These are phyloP conservation scores for Zygosaccharomyces bisporus DNA, from an alignment of 805 yeast species.

Conservation along the genomic window DNA sequence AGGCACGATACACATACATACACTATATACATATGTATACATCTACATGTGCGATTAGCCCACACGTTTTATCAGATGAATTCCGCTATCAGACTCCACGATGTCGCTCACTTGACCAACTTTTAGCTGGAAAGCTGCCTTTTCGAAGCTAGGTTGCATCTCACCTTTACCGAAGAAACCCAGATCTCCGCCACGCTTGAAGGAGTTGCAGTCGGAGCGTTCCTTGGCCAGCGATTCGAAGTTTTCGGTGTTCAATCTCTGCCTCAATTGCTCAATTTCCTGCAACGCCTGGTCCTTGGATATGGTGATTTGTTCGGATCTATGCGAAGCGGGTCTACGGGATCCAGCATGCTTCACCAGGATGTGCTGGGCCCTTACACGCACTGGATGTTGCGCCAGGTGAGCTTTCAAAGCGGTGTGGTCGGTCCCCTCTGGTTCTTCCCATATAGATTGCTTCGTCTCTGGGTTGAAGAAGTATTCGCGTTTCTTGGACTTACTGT, in stretches of 20 bases:
- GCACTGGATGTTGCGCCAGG: slow-evolving; percentile 53
- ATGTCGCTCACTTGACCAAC: slow-evolving; percentile 81
- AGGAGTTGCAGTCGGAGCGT: slow-evolving; percentile 87
- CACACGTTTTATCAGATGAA: slow-evolving; percentile 82
- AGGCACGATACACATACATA: neutral
- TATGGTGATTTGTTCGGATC: slow-evolving; percentile 67
- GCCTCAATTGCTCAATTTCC: slow-evolving; percentile 54
- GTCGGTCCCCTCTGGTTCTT: slow-evolving; percentile 83
- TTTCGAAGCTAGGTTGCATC: slow-evolving; percentile 94
- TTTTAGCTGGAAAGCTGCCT: slow-evolving; percentile 74
- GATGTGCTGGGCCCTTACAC: slow-evolving; percentile 77
- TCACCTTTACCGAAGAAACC: slow-evolving; percentile 86
- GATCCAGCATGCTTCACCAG: slow-evolving; percentile 78
- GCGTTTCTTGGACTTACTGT: slow-evolving; percentile 74
- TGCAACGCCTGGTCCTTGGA: slow-evolving; percentile 79
- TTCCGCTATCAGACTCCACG: slow-evolving; percentile 87
- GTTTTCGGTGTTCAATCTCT: slow-evolving; percentile 46
- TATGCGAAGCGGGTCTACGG: slow-evolving; percentile 92
- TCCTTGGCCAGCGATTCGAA: slow-evolving; percentile 72
- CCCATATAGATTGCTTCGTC: slow-evolving; percentile 81
- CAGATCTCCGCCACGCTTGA: slow-evolving; percentile 83
- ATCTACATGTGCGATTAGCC: slow-evolving; percentile 46
- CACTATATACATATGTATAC: slow-evolving; percentile 11
- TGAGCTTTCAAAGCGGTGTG: slow-evolving; percentile 53
- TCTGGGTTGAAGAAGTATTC: slow-evolving; percentile 76